Evolutionary conservation across 2,329 filamentous ascomycete genomes (phyloP).

Genomic region (Bipolaris cookei): DNA sequence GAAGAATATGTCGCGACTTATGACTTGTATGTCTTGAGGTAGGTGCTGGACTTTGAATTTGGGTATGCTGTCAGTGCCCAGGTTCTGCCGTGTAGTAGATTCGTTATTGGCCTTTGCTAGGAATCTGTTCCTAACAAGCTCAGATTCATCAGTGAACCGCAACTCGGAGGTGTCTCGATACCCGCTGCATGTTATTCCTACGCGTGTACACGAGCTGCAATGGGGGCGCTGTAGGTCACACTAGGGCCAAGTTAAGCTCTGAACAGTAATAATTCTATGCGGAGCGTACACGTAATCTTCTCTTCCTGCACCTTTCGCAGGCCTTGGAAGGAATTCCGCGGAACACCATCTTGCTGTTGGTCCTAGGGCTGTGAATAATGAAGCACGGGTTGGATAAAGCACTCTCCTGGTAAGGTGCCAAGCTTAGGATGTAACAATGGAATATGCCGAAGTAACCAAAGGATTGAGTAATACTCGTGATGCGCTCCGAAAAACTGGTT

Average conservation of each 20-base stretch:
- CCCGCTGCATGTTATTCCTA: slow-evolving; percentile 24
- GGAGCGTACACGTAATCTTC: slow-evolving; percentile 20
- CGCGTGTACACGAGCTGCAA: slow-evolving; percentile 34
- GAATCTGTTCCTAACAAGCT: slow-evolving; percentile 26
- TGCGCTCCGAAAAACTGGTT: neutral
- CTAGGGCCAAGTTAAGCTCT: slow-evolving; percentile 14
- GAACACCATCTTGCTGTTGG: slow-evolving; percentile 14
- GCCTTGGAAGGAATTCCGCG: slow-evolving; percentile 31
- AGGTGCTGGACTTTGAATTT: slow-evolving; percentile 21
- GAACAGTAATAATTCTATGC: neutral
- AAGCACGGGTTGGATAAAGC: neutral
- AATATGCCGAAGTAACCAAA: neutral
- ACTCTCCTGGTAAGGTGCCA: neutral
- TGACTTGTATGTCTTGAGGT: slow-evolving; percentile 24
- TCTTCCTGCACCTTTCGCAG: slow-evolving; percentile 27
- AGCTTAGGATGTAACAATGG: neutral
- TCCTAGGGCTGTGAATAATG: neutral
- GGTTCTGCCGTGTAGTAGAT: neutral
- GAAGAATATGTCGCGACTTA: slow-evolving; percentile 35
- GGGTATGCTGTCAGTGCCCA: neutral
- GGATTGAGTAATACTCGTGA: neutral
- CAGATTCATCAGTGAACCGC: slow-evolving; percentile 34
- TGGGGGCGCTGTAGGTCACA: slow-evolving; percentile 31
- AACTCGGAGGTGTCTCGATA: slow-evolving; percentile 34
- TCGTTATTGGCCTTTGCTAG: neutral